Evolutionary conservation across 495 filamentous ascomycete genomes (phyloP), one percentile per base, ranked within the genome.

Genomic region (Schizothecium vesticola): DNA sequence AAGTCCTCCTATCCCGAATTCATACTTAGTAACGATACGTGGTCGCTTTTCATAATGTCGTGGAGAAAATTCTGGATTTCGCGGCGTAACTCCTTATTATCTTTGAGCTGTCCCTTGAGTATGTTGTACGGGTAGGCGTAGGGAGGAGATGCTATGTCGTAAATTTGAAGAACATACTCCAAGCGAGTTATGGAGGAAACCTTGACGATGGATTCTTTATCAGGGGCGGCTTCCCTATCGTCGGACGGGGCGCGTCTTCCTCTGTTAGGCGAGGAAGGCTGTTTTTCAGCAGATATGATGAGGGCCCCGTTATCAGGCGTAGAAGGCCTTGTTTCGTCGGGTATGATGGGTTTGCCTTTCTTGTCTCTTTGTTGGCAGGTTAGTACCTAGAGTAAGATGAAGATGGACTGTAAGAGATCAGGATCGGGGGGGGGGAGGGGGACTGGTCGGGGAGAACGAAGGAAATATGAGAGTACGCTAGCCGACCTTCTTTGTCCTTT

Each of bases 331-430:
- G 16, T 26, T 26, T 26, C 58, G 58, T 60, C 23, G 58, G 58
- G 23, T 23, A 60, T 60, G 58, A 60, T 60, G 58, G 58, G 58
- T 60, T 24, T 60, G 16, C 58, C 23, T 60, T 60, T 60, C 23
- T 60, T 60, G 58, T 60, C 23, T 60, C 23, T 60, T 60, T 16
- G 23, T 60, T 60, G 12, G 16, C 23, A 26, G 58, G 16, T 26
- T 23, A 60, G 23, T 23, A 26, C 58, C n/a, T n/a, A n/a, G n/a
- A n/a, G n/a, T n/a, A n/a, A n/a, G n/a, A n/a, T n/a, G n/a, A n/a
- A n/a, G n/a, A n/a, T n/a, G n/a, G n/a, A n/a, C n/a, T n/a, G n/a
- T n/a, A n/a, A n/a, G n/a, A n/a, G n/a, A n/a, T n/a, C n/a, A n/a
- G n/a, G n/a, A n/a, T n/a, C n/a, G n/a, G n/a, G n/a, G n/a, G n/a